phyloP scores from a whole-genome alignment of 208 protist genomes.

The Porcisia hertigi region DNA sequence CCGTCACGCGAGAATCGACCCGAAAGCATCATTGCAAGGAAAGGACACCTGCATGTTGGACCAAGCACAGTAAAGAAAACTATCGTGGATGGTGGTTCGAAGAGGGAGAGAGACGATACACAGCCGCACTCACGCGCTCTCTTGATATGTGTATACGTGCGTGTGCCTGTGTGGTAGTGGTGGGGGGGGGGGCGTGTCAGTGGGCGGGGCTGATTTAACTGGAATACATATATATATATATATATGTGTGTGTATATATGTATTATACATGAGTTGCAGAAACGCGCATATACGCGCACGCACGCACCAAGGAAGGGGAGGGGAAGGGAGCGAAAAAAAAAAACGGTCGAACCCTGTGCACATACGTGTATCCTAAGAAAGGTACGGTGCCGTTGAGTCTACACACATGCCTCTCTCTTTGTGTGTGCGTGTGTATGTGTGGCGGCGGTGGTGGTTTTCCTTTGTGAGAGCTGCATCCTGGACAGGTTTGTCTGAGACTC shows the following conservation, averaged over 20 bases:
- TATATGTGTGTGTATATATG: neutral
- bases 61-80: neutral
- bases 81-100: no score
- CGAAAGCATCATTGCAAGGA: neutral
- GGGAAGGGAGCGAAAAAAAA: neutral
- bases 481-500: neutral
- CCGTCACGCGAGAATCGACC: neutral
- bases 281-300: neutral
- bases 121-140: neutral
- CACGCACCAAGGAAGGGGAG: neutral
- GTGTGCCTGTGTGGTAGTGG: neutral
- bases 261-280: neutral
- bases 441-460: neutral
- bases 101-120: constrained; percentile 8
- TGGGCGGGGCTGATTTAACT: no score
- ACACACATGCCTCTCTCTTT: neutral
- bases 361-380: neutral
- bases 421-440: neutral
- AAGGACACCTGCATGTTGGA: neutral
- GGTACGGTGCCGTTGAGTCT: neutral
- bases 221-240: neutral
- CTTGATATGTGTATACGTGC: neutral
- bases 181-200: no score
- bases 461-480: no score
- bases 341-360: no score